These are phyloP conservation scores for Pichia ethanolica DNA, from an alignment of 805 yeast species.

Conservation along the genomic window DNA sequence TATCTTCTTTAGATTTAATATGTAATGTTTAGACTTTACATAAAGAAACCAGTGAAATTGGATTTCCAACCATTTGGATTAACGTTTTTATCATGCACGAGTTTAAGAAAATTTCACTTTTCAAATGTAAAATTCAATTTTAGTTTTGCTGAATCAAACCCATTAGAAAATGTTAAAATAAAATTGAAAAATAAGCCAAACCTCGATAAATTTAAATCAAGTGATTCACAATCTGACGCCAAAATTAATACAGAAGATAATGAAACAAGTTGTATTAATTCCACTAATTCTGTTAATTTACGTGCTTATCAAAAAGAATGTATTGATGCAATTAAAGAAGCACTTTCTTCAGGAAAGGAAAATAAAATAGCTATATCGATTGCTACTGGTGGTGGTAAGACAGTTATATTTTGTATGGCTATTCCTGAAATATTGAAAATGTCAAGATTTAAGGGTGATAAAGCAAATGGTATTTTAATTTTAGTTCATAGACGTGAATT, in stretches of 20 bases:
- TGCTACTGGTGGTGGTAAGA: slow-evolving; percentile 95
- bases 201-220: no score
- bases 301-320: slow-evolving; percentile 63
- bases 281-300: neutral
- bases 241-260: neutral
- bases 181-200: no score
- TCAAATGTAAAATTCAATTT: no score
- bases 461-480: slow-evolving; percentile 38
- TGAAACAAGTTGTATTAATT: neutral
- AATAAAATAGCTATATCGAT: slow-evolving; percentile 70
- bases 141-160: no score
- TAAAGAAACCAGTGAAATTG: no score
- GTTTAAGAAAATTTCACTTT: no score
- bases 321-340: slow-evolving; percentile 43
- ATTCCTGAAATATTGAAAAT: slow-evolving; percentile 33
- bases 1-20: no score
- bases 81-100: no score
- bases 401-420: slow-evolving; percentile 63
- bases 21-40: no score
- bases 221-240: no score
- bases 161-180: no score
- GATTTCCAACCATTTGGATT: no score
- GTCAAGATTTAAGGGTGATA: slow-evolving; percentile 25
- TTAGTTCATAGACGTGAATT: slow-evolving; percentile 80
- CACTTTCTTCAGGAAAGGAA: slow-evolving; percentile 29